phyloP scores from a whole-genome alignment of 169 alveolate genomes.

The Plasmodium vinckei region DNA sequence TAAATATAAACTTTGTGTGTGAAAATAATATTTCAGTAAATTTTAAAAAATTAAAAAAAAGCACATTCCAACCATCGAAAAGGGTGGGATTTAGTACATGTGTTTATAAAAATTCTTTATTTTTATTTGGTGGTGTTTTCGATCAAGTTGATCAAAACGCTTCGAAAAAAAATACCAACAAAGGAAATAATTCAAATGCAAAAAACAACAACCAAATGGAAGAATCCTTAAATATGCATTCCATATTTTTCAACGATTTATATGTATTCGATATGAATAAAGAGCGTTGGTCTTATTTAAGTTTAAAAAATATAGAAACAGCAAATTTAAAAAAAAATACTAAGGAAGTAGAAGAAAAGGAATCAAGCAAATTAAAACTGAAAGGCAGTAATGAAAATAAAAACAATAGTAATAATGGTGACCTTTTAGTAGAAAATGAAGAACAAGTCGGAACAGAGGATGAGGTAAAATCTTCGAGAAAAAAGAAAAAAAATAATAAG shows the following conservation, averaged over 20 bases:
- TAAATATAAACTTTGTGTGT: constrained; percentile 86
- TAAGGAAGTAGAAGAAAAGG: constrained; percentile 35
- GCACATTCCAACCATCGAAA: constrained; percentile 80
- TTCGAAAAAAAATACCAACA: constrained; percentile 51
- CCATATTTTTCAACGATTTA: constrained; percentile 85
- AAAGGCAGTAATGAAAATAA: not conserved
- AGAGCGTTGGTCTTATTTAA: constrained; percentile 75
- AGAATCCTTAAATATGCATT: constrained; percentile 82
- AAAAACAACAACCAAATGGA: constrained; percentile 73
- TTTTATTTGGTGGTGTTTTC: constrained; percentile 92
- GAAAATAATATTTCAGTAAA: constrained; percentile 77
- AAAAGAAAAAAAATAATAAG: constrained; percentile 5
- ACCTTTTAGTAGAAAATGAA: not conserved
- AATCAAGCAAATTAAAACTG: constrained; percentile 8
- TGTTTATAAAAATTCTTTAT: constrained; percentile 81
- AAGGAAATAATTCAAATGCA: constrained; percentile 4
- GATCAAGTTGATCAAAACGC: constrained; percentile 88
- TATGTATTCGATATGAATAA: constrained; percentile 82
- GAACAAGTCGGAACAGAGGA: constrained; percentile 1
- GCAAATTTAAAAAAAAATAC: constrained; percentile 14
- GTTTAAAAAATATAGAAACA: constrained; percentile 11
- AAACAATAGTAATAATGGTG: constrained; percentile 2
- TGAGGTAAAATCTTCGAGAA: not conserved
- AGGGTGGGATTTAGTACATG: constrained; percentile 86
- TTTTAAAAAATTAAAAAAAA: constrained; percentile 79